These are phyloP conservation scores for Cercospora zeina DNA, from an alignment of 2,329 filamentous ascomycete genomes.

Conservation along the genomic window DNA sequence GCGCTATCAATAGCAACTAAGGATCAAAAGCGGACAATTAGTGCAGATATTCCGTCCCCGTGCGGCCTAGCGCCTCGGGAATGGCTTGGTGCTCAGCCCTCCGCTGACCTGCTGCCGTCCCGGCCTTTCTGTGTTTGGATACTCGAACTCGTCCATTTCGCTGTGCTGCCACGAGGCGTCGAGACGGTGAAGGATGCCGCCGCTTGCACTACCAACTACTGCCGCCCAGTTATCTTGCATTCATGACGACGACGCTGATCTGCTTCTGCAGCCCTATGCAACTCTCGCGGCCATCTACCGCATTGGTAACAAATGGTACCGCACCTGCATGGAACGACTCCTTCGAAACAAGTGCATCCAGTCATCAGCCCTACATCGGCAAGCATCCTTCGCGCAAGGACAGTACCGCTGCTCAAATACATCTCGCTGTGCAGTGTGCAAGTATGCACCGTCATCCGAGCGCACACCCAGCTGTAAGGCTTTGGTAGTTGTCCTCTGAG, in stretches of 20 bases:
- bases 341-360: background rate
- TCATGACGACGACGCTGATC: conserved; percentile 12
- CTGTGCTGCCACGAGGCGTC: background rate
- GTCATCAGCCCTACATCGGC: conserved; percentile 5
- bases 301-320: background rate
- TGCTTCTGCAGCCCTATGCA: conserved; percentile 24
- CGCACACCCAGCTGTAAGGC: too few species aligned
- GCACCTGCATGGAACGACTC: background rate
- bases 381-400: background rate
- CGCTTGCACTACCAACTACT: conserved; percentile 14
- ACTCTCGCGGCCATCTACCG: conserved; percentile 6
- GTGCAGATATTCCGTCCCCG: background rate
- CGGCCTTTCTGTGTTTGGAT: conserved; percentile 9
- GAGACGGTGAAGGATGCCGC: conserved; percentile 26
- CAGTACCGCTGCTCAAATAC: background rate
- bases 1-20: conserved; percentile 13
- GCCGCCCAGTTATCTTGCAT: conserved; percentile 11
- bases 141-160: background rate
- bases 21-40: conserved; percentile 9
- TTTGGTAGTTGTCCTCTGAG: background rate
- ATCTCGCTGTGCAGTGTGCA: background rate
- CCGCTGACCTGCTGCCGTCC: conserved; percentile 1
- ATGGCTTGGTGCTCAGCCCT: conserved; percentile 8
- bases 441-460: background rate
- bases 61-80: background rate